Base-by-base conservation (phyloP, 805 yeast species). In the Saccharomyces eubayanus region DNA sequence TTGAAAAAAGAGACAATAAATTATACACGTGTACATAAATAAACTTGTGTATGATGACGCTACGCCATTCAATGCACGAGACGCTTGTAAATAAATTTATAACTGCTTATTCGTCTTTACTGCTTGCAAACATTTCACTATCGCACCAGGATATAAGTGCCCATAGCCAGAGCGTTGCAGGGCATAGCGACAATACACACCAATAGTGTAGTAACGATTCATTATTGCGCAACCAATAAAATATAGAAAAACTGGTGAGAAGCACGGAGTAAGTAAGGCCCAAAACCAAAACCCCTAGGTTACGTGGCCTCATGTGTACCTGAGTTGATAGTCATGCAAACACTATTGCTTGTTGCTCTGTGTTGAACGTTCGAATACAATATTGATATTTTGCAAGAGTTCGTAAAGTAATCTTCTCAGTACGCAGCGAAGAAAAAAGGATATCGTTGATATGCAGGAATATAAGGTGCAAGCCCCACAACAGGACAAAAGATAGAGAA, bases 61-160 rank as follows among this genome's bases (percentile, higher is more conserved):
- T 16, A n/a, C 10, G 28, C 12, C 48, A 46, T 27, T 8, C n/a
- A 11, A 46, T 46, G 27, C 48, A 46, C 48, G 8, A n/a, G 47
- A 9, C 6, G 10, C 48, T 9, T 46, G 30, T 28, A 28, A 46
- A 28, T 46, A 28, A 46, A 16, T 8, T 46, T 46, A 46, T 46
- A 46, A 28, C 6, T 5, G 21, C 4, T 27, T n/a, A 46, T 46
- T 27, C 48, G n/a, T 46, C 30, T 46, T 28, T 46, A 8, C 29
- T 28, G 20, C 48, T 28, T 46, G 31, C 43, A 49, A 66, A 66
- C 59, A 67, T 57, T 55, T 69, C 66, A n/a, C 61, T 57, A 27
- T 67, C 70, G 36, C 65, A 62, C 72, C 72, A 69, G 5, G 71
- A 67, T 14, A 62, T 57, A 5, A 68, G 65, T 1, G 63, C 65